phyloP scores from a whole-genome alignment of 1,139 yeast genomes.

The Saccharomyces hybrid region DNA sequence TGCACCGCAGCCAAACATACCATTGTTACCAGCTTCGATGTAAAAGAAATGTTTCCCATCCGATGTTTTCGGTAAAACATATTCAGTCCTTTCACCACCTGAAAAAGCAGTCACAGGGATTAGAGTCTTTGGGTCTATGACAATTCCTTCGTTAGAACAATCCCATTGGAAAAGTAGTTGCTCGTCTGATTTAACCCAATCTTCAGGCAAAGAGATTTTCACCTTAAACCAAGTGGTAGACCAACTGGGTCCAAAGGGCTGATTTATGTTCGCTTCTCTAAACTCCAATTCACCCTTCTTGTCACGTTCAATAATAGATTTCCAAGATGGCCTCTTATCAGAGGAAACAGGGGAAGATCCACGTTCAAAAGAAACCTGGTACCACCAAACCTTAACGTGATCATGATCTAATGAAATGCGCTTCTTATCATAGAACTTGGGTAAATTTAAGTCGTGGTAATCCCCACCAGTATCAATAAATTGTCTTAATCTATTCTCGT shows the following conservation, averaged over 20 bases:
- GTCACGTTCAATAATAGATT: conserved; percentile 47
- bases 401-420: conserved; percentile 35
- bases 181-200: conserved; percentile 44
- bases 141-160: conserved; percentile 75
- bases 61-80: conserved; percentile 50
- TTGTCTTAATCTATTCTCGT: conserved; percentile 72
- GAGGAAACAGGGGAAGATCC: conserved; percentile 31
- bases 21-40: conserved; percentile 87
- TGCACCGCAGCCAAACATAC: conserved; percentile 82
- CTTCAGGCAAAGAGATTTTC: conserved; percentile 50
- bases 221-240: conserved; percentile 90
- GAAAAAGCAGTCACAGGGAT: conserved; percentile 75
- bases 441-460: conserved; percentile 62
- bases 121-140: conserved; percentile 56
- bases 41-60: conserved; percentile 43
- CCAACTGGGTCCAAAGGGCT: conserved; percentile 93
- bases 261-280: conserved; percentile 55
- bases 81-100: conserved; percentile 77
- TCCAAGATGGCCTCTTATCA: conserved; percentile 61
- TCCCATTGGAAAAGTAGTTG: conserved; percentile 77
- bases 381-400: conserved; percentile 29
- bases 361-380: conserved; percentile 28
- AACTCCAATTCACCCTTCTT: conserved; percentile 33
- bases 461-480: conserved; percentile 69
- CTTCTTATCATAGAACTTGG: conserved; percentile 68